Conservation (phyloP, 208 protist genomes). For the Crithidia thermophila region DNA sequence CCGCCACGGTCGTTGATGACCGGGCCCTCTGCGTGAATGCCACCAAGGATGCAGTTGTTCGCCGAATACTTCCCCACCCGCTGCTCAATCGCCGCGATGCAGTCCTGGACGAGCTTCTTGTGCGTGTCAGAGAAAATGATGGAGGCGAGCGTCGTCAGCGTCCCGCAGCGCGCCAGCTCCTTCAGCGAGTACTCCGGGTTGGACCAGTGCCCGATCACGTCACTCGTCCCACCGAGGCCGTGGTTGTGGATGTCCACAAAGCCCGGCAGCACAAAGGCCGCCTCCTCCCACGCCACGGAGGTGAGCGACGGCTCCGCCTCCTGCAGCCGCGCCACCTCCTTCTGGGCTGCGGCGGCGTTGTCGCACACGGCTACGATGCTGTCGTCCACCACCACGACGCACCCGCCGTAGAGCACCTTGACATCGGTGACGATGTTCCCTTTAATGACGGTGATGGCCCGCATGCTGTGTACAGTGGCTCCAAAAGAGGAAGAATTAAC, state of each 20-base stretch:
- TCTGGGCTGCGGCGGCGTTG: constrained; percentile 24
- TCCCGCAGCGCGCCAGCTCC: constrained; percentile 74
- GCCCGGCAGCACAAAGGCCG: constrained; percentile 59
- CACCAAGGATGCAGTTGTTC: constrained; percentile 62
- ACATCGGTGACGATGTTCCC: constrained; percentile 65
- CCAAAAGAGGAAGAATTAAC: neutral
- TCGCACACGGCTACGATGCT: constrained; percentile 38
- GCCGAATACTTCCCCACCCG: constrained; percentile 40
- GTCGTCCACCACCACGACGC: constrained; percentile 47
- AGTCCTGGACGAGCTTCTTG: constrained; percentile 39
- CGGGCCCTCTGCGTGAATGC: constrained; percentile 74
- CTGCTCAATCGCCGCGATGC: constrained; percentile 49
- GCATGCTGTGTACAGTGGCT: constrained; percentile 4
- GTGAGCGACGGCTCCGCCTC: constrained; percentile 12
- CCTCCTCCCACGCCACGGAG: constrained; percentile 18
- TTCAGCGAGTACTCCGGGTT: constrained; percentile 67
- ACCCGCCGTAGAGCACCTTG: constrained; percentile 65
- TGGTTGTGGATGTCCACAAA: constrained; percentile 87
- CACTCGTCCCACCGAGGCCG: constrained; percentile 58
- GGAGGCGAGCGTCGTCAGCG: constrained; percentile 62
- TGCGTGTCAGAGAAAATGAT: constrained; percentile 74
- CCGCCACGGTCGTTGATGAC: constrained; percentile 71
- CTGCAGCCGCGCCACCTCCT: constrained; percentile 26
- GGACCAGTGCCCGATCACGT: constrained; percentile 73
- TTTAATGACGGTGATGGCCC: constrained; percentile 44